Conservation (phyloP, 805 yeast genomes). For the Monosporozyma servazzii region DNA sequence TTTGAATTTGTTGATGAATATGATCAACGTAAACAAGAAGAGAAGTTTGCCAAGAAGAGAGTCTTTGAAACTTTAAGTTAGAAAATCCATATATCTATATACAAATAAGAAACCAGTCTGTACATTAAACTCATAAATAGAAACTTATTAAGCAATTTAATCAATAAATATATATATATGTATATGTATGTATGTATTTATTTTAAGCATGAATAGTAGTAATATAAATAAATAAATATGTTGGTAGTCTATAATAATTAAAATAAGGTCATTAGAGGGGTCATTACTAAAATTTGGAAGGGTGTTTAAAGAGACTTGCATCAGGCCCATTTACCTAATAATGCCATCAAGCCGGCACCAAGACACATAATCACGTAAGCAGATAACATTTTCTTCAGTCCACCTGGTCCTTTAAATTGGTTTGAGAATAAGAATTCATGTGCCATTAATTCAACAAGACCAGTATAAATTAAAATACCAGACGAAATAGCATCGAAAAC, state of each 20-base stretch:
- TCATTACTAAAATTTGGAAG: conserved; percentile 1
- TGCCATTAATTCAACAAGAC: conserved; percentile 66
- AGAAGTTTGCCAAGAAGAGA: conserved; percentile 58
- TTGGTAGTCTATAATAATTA: neutral
- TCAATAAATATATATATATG: neutral
- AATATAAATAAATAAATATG: conserved; percentile 1
- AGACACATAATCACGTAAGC: conserved; percentile 38
- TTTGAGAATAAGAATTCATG: conserved; percentile 58
- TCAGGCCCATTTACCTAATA: conserved; percentile 68
- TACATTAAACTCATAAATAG: neutral
- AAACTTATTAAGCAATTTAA: neutral
- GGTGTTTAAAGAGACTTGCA: neutral
- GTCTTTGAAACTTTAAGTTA: conserved; percentile 47
- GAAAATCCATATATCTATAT: neutral
- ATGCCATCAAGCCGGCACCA: conserved; percentile 74
- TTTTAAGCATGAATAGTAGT: neutral
- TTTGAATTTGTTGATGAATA: conserved; percentile 63
- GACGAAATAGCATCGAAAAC: conserved; percentile 62
- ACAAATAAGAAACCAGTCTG: neutral
- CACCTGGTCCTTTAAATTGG: conserved; percentile 51
- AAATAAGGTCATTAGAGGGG: neutral
- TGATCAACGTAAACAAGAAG: conserved; percentile 45
- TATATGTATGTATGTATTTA: too few relatives aligned
- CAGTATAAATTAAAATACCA: conserved; percentile 63
- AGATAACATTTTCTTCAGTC: conserved; percentile 41